A percentile compares a stretch with the other conserved stretches of the same genome.
Conservation (phyloP, 169 alveolate genomes). For the Plasmodium blacklocki region DNA sequence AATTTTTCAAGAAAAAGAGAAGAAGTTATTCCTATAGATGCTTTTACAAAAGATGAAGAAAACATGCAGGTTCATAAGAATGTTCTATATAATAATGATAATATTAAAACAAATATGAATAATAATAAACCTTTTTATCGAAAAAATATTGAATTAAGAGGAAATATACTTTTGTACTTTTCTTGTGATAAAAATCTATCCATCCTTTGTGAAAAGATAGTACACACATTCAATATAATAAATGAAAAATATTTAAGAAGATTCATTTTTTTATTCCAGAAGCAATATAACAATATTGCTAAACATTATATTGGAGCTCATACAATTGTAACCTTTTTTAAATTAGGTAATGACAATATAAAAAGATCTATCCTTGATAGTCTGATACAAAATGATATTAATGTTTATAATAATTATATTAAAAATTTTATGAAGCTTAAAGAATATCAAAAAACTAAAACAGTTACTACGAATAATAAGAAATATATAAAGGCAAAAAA, state of each 20-base stretch:
- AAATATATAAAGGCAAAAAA: constrained; percentile 73
- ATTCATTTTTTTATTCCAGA: constrained; percentile 43
- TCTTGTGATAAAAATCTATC: constrained; percentile 60
- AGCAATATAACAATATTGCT: constrained; percentile 59
- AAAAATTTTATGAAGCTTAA: constrained; percentile 57
- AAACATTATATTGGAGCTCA: constrained; percentile 52
- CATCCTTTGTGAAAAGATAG: constrained; percentile 69
- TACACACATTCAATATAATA: constrained; percentile 40
- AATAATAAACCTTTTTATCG: constrained; percentile 9
- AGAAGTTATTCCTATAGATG: neutral
- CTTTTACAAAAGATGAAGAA: neutral
- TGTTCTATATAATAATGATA: neutral
- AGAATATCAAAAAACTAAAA: constrained; percentile 62
- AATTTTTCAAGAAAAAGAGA: constrained; percentile 11
- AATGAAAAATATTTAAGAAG: constrained; percentile 52
- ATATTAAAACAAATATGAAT: neutral
- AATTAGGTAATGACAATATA: constrained; percentile 34
- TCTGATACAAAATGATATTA: constrained; percentile 44
- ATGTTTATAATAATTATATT: constrained; percentile 35
- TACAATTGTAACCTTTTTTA: constrained; percentile 56
- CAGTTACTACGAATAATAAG: constrained; percentile 21
- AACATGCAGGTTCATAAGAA: neutral
- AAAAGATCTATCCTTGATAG: constrained; percentile 47
- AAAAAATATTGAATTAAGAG: constrained; percentile 44
- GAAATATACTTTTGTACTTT: constrained; percentile 57